These are phyloP conservation scores for Mycena floridula DNA, from an alignment of 768 basidiomycete species.

Conservation along the genomic window DNA sequence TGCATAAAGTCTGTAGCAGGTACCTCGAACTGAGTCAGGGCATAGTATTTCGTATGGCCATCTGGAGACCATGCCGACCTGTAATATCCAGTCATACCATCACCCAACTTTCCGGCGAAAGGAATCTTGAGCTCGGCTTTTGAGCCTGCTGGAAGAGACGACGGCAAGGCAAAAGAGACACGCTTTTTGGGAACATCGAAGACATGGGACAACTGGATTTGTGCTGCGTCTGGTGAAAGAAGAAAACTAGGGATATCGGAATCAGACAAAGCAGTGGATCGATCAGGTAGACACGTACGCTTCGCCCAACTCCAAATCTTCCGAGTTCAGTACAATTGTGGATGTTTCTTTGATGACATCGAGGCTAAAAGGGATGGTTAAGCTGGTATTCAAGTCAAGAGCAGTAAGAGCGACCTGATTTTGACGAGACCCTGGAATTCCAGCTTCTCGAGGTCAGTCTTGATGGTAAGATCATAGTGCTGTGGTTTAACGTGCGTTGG, in stretches of 20 bases:
- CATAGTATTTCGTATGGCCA: conserved; percentile 53
- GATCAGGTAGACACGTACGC: conserved; percentile 30
- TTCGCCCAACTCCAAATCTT: conserved; percentile 51
- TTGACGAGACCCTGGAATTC: conserved; percentile 74
- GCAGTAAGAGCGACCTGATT: conserved; percentile 39
- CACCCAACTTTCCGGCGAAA: conserved; percentile 64
- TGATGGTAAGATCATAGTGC: conserved; percentile 76
- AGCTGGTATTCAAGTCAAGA: too few species aligned
- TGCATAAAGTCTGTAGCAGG: conserved; percentile 1
- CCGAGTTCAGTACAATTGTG: conserved; percentile 58
- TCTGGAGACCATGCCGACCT: conserved; percentile 41
- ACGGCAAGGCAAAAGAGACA: conserved; percentile 52
- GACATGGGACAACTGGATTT: conserved; percentile 35
- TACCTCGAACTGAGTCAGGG: conserved; percentile 88
- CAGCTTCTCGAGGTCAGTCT: conserved; percentile 75
- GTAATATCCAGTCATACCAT: conserved; percentile 82
- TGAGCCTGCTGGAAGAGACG: conserved; percentile 55
- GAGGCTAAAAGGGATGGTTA: conserved; percentile 44
- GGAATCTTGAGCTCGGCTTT: conserved; percentile 65
- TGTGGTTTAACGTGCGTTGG: conserved; percentile 60
- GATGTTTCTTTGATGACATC: conserved; percentile 58
- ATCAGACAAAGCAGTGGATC: neutral
- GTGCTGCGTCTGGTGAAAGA: neutral
- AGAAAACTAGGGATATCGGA: neutral
- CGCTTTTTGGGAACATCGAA: conserved; percentile 64